These are phyloP conservation scores for Pyrrhoderma lamaoense DNA, from an alignment of 1,284 basidiomycete species.

Conservation along the genomic window DNA sequence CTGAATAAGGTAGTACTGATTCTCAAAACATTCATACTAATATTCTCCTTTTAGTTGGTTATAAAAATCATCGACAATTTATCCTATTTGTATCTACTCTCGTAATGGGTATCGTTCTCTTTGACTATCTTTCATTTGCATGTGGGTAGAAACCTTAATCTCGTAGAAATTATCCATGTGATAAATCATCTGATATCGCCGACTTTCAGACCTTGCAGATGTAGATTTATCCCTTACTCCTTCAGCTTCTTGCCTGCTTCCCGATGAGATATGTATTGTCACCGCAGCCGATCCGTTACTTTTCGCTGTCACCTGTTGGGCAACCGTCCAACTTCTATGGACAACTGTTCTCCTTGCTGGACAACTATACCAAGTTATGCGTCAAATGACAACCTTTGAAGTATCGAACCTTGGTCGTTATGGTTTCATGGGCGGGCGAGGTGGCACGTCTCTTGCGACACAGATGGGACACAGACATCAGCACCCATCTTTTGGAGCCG, in stretches of 20 bases:
- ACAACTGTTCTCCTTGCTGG: conserved; percentile 79
- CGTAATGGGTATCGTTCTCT: conserved; percentile 72
- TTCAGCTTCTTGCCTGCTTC: conserved; percentile 62
- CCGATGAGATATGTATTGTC: conserved; percentile 60
- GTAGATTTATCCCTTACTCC: conserved; percentile 30
- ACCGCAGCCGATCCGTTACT: conserved; percentile 78
- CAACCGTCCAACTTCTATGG: conserved; percentile 90
- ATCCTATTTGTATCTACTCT: conserved; percentile 82
- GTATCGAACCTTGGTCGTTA: conserved; percentile 92
- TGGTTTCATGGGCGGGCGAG: conserved; percentile 95
- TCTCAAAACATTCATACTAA: conserved; percentile 8
- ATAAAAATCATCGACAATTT: conserved; percentile 93
- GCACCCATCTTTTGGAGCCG: conserved; percentile 27
- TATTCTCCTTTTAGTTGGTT: conserved; percentile 57
- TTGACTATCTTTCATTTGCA: conserved; percentile 75
- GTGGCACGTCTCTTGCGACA: conserved; percentile 55
- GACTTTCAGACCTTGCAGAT: too few relatives aligned
- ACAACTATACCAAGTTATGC: conserved; percentile 87
- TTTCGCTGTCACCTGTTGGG: conserved; percentile 75
- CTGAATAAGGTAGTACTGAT: neutral
- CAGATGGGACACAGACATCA: conserved; percentile 62
- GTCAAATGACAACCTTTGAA: conserved; percentile 96
- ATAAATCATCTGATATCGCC: too few relatives aligned
- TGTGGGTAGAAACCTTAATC: conserved; percentile 45
- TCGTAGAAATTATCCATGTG: neutral